Evolutionary conservation across 1,139 yeast species (phyloP).

Genomic region (Pneumocystis oryctolagi): DNA sequence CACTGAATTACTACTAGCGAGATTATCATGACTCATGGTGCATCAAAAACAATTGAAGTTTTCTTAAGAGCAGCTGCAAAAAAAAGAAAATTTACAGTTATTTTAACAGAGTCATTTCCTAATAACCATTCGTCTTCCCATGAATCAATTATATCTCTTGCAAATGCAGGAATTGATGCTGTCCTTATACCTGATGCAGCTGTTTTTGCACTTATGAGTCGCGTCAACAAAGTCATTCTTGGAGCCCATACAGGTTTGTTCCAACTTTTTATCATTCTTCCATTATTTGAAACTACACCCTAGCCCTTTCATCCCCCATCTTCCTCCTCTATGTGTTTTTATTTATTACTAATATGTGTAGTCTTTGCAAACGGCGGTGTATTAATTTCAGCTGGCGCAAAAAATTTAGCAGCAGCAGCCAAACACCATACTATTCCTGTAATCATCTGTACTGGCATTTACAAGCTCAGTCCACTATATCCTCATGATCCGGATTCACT

Average conservation of each 20-base stretch:
- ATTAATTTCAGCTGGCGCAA: conserved; percentile 76
- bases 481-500: conserved; percentile 83
- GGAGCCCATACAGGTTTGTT: conserved; percentile 59
- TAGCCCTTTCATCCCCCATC: background rate
- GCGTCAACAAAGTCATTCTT: conserved; percentile 89
- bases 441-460: conserved; percentile 84
- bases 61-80: conserved; percentile 75
- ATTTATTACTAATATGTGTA: background rate
- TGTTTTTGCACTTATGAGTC: conserved; percentile 87
- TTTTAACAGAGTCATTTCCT: conserved; percentile 81
- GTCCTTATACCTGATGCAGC: conserved; percentile 87
- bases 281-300: background rate
- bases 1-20: conserved; percentile 28
- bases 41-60: conserved; percentile 78
- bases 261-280: background rate
- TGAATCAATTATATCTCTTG: conserved; percentile 59
- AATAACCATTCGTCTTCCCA: conserved; percentile 67
- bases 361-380: conserved; percentile 93
- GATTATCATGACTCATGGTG: conserved; percentile 80
- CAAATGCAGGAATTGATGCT: conserved; percentile 77
- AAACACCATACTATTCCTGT: conserved; percentile 90
- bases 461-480: conserved; percentile 81
- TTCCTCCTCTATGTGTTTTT: background rate
- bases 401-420: conserved; percentile 90
- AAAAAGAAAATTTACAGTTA: conserved; percentile 78